Evolutionary conservation across 2,329 filamentous ascomycete species (phyloP).

Genomic region (Chrysoporthe deuterocubensis): DNA sequence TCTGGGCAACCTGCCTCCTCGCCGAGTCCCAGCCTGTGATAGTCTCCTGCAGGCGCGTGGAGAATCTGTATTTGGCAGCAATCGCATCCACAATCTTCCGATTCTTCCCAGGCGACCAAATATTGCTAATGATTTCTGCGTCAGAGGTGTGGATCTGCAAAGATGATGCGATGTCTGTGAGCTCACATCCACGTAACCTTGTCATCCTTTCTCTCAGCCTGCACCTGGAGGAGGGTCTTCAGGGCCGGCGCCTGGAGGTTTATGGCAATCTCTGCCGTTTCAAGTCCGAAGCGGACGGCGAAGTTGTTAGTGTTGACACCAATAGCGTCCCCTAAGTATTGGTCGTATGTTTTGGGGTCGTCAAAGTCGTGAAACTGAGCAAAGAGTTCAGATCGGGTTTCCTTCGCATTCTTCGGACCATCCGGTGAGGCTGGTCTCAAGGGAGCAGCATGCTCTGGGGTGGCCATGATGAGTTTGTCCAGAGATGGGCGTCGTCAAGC

Average conservation of each 20-base stretch:
- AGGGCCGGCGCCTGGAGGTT: slow-evolving; percentile 53
- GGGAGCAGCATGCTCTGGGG: slow-evolving; percentile 18
- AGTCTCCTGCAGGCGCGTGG: slow-evolving; percentile 61
- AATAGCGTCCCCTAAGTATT: slow-evolving; percentile 46
- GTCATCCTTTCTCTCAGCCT: slow-evolving; percentile 39
- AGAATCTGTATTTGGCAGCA: slow-evolving; percentile 68
- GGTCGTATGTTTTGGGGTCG: slow-evolving; percentile 47
- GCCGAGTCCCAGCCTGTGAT: slow-evolving; percentile 57
- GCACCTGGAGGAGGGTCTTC: slow-evolving; percentile 40
- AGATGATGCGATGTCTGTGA: slow-evolving; percentile 7
- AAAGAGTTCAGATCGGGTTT: slow-evolving; percentile 19
- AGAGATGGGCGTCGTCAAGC: slow-evolving; percentile 10
- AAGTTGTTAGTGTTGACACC: slow-evolving; percentile 57
- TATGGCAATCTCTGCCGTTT: slow-evolving; percentile 58
- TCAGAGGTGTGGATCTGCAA: slow-evolving; percentile 19
- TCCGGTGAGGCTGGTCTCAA: not conserved
- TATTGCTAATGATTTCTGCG: slow-evolving; percentile 53
- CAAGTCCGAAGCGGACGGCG: slow-evolving; percentile 65
- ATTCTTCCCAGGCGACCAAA: slow-evolving; percentile 70
- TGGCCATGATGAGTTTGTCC: slow-evolving; percentile 21
- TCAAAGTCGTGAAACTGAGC: slow-evolving; percentile 59
- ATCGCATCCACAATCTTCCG: slow-evolving; percentile 57
- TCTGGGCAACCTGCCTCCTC: slow-evolving; percentile 28
- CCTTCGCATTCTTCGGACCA: slow-evolving; percentile 15
- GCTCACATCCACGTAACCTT: slow-evolving; percentile 74